A percentile compares a stretch with the other conserved stretches of the same genome.
Evolutionary conservation across 2,329 filamentous ascomycete species (phyloP).

Genomic region (Colletotrichum caudatum): DNA sequence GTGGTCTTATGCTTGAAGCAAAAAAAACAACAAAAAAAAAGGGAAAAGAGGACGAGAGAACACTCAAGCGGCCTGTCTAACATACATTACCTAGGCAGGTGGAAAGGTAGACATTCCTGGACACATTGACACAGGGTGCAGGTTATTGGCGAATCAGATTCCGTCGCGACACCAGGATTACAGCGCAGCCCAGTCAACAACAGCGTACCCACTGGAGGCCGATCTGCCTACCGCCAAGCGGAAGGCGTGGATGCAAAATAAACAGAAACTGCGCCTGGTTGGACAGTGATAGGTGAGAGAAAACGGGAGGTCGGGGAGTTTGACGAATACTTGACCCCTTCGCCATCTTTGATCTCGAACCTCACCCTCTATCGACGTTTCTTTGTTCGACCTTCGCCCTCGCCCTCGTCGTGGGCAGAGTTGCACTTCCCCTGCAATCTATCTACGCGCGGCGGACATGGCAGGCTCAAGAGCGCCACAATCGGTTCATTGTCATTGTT

Average conservation of each 20-base stretch:
- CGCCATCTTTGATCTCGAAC: neutral
- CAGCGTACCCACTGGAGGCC: conserved; percentile 2
- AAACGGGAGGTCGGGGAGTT: conserved; percentile 24
- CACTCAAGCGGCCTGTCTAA: neutral
- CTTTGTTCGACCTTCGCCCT: neutral
- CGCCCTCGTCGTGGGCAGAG: conserved; percentile 3
- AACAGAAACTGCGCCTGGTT: conserved; percentile 24
- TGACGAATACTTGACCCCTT: neutral
- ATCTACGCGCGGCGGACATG: conserved; percentile 13
- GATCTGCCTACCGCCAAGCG: neutral
- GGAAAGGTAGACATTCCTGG: neutral
- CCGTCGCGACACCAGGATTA: conserved; percentile 11
- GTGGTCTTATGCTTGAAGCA: neutral
- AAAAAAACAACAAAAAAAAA: neutral
- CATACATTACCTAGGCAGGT: neutral
- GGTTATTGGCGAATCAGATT: conserved; percentile 18
- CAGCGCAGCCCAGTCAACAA: conserved; percentile 21
- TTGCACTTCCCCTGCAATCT: neutral
- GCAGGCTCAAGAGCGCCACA: conserved; percentile 9
- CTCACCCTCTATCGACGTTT: neutral
- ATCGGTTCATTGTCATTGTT: conserved; percentile 1
- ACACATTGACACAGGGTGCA: neutral
- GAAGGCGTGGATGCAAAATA: conserved; percentile 17
- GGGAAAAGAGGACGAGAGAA: no score
- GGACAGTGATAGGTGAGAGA: conserved; percentile 8